Evolutionary conservation across 208 protist genomes (phyloP).

Genomic region (Vickermania ingenoplastis): DNA sequence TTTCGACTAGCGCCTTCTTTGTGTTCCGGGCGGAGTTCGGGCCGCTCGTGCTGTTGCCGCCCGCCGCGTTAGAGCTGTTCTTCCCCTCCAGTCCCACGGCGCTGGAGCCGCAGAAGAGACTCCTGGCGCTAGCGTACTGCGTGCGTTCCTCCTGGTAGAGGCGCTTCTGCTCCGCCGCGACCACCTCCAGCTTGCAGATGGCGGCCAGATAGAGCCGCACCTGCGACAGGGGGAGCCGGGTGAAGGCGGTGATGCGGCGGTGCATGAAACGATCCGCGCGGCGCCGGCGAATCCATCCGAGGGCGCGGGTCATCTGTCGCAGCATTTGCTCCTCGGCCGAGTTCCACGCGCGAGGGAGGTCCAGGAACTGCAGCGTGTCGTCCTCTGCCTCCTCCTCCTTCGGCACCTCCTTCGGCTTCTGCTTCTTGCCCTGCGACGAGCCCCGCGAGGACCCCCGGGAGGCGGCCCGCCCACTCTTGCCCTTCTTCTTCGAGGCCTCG

Average conservation of each 20-base stretch:
- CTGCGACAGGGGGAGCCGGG: slow-evolving; percentile 43
- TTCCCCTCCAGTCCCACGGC: not conserved
- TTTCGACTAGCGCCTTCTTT: slow-evolving; percentile 1
- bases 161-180: not conserved
- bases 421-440: not conserved
- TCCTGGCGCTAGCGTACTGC: not conserved
- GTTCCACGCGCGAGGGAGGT: slow-evolving; percentile 28
- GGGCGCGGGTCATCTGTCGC: slow-evolving; percentile 50
- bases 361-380: slow-evolving; percentile 9
- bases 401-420: slow-evolving; percentile 4
- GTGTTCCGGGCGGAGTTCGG: not conserved
- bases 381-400: not conserved
- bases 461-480: not conserved
- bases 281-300: slow-evolving; percentile 52
- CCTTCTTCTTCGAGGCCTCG: slow-evolving; percentile 8
- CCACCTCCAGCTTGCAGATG: slow-evolving; percentile 21
- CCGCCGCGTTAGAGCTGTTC: not conserved
- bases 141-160: slow-evolving; percentile 2
- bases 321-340: slow-evolving; percentile 56
- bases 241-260: slow-evolving; percentile 53
- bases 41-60: not conserved
- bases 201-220: slow-evolving; percentile 37
- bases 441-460: not conserved
- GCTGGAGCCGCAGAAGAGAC: not conserved
- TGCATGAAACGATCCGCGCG: slow-evolving; percentile 33